A percentile compares a stretch with the other conserved stretches of the same genome.
Conservation (phyloP, 2,329 filamentous ascomycete species). For the Lachnellula hyalina region DNA sequence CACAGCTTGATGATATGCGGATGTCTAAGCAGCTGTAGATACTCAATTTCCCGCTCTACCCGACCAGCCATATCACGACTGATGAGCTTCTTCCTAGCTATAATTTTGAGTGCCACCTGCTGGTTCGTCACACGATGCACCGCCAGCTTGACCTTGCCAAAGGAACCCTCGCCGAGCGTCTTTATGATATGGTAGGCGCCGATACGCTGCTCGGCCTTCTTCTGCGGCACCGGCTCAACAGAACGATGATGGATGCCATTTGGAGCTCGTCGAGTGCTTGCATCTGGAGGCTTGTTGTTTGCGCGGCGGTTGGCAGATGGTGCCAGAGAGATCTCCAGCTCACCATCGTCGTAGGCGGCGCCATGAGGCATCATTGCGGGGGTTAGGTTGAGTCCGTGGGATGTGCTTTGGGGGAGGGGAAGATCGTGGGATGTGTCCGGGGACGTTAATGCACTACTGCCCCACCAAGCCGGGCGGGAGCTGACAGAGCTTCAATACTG, state of each 20-base stretch:
- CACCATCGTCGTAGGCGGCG: constrained; percentile 67
- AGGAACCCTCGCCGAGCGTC: constrained; percentile 92
- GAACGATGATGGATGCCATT: constrained; percentile 20
- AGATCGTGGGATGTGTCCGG: background rate
- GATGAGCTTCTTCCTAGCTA: constrained; percentile 90
- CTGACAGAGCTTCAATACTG: constrained; percentile 5
- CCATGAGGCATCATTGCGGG: constrained; percentile 27
- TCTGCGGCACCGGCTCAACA: constrained; percentile 25
- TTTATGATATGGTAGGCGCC: constrained; percentile 87
- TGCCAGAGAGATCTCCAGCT: constrained; percentile 72
- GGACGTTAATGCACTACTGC: constrained; percentile 8
- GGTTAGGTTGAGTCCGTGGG: constrained; percentile 2
- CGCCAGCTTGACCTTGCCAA: constrained; percentile 97
- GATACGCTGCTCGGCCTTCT: constrained; percentile 73
- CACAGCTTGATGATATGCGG: constrained; percentile 99
- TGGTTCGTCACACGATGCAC: constrained; percentile 88
- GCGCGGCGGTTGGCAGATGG: constrained; percentile 57
- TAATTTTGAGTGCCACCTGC: constrained; percentile 97
- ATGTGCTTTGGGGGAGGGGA: constrained; percentile 13
- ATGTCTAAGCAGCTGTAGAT: constrained; percentile 89
- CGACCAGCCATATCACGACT: constrained; percentile 97
- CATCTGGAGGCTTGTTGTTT: constrained; percentile 32
- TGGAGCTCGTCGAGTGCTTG: constrained; percentile 20
- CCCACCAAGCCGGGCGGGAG: constrained; percentile 15
- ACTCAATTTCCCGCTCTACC: constrained; percentile 97